Percentiles rank a stretch among this genome's conserved stretches.
phyloP scores from a whole-genome alignment of 2,329 filamentous ascomycete species.

The Colletotrichum sp. region DNA sequence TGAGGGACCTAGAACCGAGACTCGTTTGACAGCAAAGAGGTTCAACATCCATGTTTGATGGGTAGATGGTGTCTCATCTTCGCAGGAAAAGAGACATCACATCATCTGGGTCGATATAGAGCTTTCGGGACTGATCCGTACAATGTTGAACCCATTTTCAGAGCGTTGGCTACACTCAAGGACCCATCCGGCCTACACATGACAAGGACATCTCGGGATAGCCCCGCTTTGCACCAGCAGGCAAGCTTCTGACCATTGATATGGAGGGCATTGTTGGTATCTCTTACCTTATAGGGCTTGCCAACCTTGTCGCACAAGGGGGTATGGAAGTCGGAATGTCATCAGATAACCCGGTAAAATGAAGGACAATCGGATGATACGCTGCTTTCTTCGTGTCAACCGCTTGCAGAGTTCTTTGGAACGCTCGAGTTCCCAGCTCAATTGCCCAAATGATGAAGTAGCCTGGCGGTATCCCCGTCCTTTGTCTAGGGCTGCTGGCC shows the following conservation, averaged over 20 bases:
- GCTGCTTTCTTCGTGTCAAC: background rate
- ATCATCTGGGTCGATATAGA: background rate
- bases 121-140: background rate
- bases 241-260: background rate
- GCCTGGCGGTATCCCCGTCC: background rate
- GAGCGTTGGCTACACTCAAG: background rate
- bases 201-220: background rate
- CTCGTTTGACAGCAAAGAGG: background rate
- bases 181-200: background rate
- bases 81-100: background rate
- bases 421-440: background rate
- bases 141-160: background rate
- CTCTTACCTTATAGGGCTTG: background rate
- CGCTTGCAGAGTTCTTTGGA: background rate
- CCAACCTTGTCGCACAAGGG: background rate
- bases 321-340: background rate
- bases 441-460: background rate
- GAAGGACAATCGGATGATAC: background rate
- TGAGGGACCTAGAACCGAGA: background rate
- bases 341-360: background rate
- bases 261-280: background rate
- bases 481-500: background rate
- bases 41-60: background rate
- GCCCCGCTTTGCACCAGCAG: too few relatives aligned
- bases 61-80: background rate